Evolutionary conservation across 176 grass and related monocot species (phyloP).

Genomic region (Bothriochloa decipiens): DNA sequence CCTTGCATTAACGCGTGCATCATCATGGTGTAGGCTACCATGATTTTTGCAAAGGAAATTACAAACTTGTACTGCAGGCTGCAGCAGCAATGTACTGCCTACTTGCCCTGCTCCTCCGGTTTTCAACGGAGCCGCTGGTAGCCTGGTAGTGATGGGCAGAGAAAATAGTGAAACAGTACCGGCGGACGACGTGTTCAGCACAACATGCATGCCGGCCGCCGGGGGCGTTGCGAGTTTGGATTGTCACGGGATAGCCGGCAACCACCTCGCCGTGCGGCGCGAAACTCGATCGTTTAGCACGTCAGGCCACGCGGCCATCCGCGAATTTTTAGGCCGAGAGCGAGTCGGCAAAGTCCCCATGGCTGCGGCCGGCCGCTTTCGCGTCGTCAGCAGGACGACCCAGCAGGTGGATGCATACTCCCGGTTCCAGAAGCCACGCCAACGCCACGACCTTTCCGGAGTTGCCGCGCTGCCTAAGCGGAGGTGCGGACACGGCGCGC

Average conservation of each 20-base stretch:
- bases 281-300: background rate
- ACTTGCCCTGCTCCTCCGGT: background rate
- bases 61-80: background rate
- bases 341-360: background rate
- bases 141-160: background rate
- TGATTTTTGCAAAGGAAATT: background rate
- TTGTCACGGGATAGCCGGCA: background rate
- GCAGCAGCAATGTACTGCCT: background rate
- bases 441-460: background rate
- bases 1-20: no score
- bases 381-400: background rate
- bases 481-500: background rate
- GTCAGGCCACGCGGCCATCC: background rate
- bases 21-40: no score
- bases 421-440: conserved; percentile 3
- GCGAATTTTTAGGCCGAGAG: background rate
- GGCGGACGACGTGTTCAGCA: background rate
- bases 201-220: no score
- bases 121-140: background rate
- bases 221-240: no score
- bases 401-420: background rate
- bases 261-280: background rate
- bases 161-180: background rate
- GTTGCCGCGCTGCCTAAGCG: no score
- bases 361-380: background rate